Evolutionary conservation across 202 grass and related monocot genomes (phyloP).

Genomic region (Carex arenaria): DNA sequence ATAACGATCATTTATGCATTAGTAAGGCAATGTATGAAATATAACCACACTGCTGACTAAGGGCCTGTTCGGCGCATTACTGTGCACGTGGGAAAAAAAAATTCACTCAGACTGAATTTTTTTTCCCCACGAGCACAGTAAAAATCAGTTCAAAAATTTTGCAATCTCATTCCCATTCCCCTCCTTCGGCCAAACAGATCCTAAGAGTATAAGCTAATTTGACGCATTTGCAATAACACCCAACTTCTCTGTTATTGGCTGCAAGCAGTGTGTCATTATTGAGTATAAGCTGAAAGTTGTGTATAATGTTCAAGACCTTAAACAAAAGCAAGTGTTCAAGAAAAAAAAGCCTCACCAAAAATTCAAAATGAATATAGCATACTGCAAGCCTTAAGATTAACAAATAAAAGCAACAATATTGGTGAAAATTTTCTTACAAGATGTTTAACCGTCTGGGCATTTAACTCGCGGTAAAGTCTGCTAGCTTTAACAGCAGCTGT

Average conservation of each 20-base stretch:
- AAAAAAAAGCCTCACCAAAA: background rate
- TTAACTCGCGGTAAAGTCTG: constrained; percentile 87
- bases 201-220: background rate
- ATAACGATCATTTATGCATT: background rate
- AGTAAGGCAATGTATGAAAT: background rate
- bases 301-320: background rate
- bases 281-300: background rate
- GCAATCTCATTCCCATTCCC: too few relatives aligned
- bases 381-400: background rate
- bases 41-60: background rate
- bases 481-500: constrained; percentile 97
- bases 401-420: background rate
- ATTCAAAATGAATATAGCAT: background rate
- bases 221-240: background rate
- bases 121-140: too few relatives aligned
- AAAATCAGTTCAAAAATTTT: too few relatives aligned
- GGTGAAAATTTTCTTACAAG: constrained; percentile 40
- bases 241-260: background rate
- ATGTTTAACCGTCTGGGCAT: constrained; percentile 94
- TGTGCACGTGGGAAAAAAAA: too few relatives aligned
- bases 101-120: too few relatives aligned
- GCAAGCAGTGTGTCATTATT: background rate
- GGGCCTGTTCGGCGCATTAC: too few relatives aligned
- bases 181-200: too few relatives aligned
- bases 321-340: background rate